Conservation (phyloP, 2,329 filamentous ascomycete genomes). For the Talaromyces sp. region DNA sequence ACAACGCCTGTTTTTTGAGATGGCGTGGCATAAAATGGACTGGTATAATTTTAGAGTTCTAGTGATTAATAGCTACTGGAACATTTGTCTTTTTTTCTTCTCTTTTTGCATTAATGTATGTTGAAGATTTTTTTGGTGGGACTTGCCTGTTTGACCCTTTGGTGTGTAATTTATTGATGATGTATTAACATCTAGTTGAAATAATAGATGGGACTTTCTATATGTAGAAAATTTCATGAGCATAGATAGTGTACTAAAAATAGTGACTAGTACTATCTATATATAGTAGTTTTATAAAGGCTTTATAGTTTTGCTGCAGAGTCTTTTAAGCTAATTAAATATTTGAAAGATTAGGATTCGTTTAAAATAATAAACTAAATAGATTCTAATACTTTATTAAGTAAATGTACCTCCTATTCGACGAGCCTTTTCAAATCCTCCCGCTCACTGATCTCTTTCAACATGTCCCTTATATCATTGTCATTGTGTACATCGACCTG, state of each 20-base stretch:
- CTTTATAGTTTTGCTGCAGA: too few species aligned
- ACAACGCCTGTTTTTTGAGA: conserved; percentile 15
- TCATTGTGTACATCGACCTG: conserved; percentile 11
- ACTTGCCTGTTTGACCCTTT: not conserved
- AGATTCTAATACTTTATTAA: too few species aligned
- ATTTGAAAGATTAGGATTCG: too few species aligned
- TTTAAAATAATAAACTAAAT: too few species aligned
- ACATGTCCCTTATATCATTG: conserved; percentile 10
- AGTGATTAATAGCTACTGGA: conserved; percentile 11
- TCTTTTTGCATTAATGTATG: not conserved
- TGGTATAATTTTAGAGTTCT: not conserved
- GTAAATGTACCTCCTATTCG: not conserved
- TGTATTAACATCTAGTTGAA: not conserved
- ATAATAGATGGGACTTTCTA: too few species aligned
- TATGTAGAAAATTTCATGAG: too few species aligned
- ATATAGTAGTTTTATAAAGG: too few species aligned
- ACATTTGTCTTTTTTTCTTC: not conserved
- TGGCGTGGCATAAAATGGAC: conserved; percentile 1
- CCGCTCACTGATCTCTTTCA: conserved; percentile 11
- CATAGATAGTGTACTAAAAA: too few species aligned
- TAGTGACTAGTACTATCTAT: too few species aligned
- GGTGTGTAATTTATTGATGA: not conserved
- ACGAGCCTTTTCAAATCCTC: conserved; percentile 11
- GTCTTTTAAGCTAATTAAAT: too few species aligned
- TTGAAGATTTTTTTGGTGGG: not conserved